Evolutionary conservation across 352 stramenopile genomes (phyloP).

Genomic region (Phytophthora vignae): DNA sequence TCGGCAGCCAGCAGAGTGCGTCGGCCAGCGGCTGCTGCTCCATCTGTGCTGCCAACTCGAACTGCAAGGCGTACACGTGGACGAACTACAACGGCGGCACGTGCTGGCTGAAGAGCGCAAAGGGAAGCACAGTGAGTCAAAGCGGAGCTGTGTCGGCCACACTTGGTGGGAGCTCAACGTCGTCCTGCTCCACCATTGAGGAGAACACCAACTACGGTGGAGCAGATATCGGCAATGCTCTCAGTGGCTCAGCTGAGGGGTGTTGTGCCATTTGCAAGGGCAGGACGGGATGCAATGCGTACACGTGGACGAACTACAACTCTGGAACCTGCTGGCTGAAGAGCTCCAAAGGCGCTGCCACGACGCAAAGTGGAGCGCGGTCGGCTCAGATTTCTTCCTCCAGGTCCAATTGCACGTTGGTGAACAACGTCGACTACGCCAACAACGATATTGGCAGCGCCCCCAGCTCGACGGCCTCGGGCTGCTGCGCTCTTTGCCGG

Average conservation of each 20-base stretch:
- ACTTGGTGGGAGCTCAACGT: slow-evolving; percentile 22
- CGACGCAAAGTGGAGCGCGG: slow-evolving; percentile 14
- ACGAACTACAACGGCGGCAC: slow-evolving; percentile 58
- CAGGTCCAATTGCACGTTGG: slow-evolving; percentile 26
- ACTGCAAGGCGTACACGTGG: slow-evolving; percentile 61
- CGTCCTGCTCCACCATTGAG: slow-evolving; percentile 34
- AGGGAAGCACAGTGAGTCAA: slow-evolving; percentile 20
- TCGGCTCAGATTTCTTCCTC: slow-evolving; percentile 25
- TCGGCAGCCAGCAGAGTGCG: slow-evolving; percentile 40
- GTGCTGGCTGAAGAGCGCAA: slow-evolving; percentile 64
- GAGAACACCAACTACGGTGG: slow-evolving; percentile 46
- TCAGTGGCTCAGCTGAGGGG: slow-evolving; percentile 21
- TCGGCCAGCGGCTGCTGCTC: slow-evolving; percentile 44
- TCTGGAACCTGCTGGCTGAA: slow-evolving; percentile 72
- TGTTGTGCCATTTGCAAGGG: slow-evolving; percentile 41
- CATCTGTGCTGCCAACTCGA: slow-evolving; percentile 32
- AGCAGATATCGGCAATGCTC: slow-evolving; percentile 27
- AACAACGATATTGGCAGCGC: slow-evolving; percentile 47
- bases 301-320: slow-evolving; percentile 59
- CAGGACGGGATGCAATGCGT: slow-evolving; percentile 42
- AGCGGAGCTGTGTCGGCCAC: slow-evolving; percentile 26
- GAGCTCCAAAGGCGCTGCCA: slow-evolving; percentile 37
- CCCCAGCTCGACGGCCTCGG: slow-evolving; percentile 20
- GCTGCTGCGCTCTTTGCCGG: slow-evolving; percentile 43
- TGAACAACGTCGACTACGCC: slow-evolving; percentile 44